These are phyloP conservation scores for Dinochytrium kinnereticum DNA, from an alignment of 371 early-diverging fungal species.

Conservation along the genomic window DNA sequence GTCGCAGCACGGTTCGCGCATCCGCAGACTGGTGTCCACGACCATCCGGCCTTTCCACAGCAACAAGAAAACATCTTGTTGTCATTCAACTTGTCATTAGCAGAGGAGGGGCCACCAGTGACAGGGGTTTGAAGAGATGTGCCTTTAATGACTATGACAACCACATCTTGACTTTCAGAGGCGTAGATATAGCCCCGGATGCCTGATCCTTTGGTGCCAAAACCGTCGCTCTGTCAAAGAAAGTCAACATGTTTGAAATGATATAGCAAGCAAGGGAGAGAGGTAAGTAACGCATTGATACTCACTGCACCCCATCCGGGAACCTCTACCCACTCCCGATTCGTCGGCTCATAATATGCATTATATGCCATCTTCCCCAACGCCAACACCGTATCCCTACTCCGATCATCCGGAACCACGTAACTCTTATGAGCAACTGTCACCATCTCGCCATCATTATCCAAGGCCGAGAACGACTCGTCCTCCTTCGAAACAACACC, in stretches of 20 bases:
- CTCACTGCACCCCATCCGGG: constrained; percentile 67
- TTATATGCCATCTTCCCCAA: constrained; percentile 42
- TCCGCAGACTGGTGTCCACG: constrained; percentile 10
- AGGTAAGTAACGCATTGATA: not conserved
- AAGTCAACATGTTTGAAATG: too few species aligned
- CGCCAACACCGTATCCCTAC: constrained; percentile 10
- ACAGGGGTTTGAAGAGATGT: constrained; percentile 68
- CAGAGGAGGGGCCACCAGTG: constrained; percentile 71
- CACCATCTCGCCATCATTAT: not conserved
- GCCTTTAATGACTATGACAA: constrained; percentile 88
- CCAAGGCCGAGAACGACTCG: too few species aligned
- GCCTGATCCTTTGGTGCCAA: constrained; percentile 5
- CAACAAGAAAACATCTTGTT: constrained; percentile 96
- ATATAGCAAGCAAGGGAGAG: not conserved
- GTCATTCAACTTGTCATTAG: constrained; percentile 69
- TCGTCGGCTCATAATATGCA: constrained; percentile 59
- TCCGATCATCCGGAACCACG: constrained; percentile 25
- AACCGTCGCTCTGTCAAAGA: constrained; percentile 53
- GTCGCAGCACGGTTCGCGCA: constrained; percentile 7
- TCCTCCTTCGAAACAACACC: too few species aligned
- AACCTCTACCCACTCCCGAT: constrained; percentile 68
- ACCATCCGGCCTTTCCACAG: constrained; percentile 81
- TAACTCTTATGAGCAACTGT: not conserved
- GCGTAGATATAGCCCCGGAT: constrained; percentile 88
- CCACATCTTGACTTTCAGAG: constrained; percentile 63